These are phyloP conservation scores for Coniochaeta hoffmannii DNA, from an alignment of 2,329 filamentous ascomycete genomes.

Conservation along the genomic window DNA sequence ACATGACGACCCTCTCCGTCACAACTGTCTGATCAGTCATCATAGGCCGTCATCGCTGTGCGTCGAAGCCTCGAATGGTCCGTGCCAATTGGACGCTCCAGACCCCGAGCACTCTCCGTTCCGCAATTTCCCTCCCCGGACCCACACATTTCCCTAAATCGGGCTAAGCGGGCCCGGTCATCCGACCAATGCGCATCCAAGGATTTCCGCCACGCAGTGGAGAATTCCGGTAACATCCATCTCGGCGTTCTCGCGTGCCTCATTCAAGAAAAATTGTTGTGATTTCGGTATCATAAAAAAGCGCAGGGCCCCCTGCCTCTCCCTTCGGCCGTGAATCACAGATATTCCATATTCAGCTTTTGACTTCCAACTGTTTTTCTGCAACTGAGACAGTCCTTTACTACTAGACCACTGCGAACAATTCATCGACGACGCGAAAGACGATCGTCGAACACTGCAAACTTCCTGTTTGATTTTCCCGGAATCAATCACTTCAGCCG, in stretches of 20 bases:
- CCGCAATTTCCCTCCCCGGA: not conserved
- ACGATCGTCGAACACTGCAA: not conserved
- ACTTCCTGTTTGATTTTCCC: not conserved
- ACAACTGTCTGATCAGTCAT: not conserved
- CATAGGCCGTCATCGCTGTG: not conserved
- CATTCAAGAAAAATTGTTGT: not conserved
- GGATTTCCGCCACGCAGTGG: not conserved
- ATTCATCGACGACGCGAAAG: conserved; percentile 1
- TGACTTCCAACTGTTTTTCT: not conserved
- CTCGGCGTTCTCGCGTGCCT: not conserved
- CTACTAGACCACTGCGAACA: not conserved
- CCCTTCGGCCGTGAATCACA: not conserved
- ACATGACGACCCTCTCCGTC: not conserved
- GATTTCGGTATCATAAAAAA: not conserved
- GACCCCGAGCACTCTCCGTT: not conserved
- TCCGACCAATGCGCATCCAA: not conserved
- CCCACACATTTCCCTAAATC: not conserved
- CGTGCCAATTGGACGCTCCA: conserved; percentile 1
- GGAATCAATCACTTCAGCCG: not conserved
- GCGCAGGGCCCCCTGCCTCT: not conserved
- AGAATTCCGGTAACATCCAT: not conserved
- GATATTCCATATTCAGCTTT: not conserved
- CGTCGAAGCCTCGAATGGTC: not conserved
- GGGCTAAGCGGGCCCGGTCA: not conserved
- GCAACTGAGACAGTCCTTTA: too few relatives aligned